Base-by-base conservation (phyloP, 192 early-diverging fungal genomes). In the Coemansia sp. region DNA sequence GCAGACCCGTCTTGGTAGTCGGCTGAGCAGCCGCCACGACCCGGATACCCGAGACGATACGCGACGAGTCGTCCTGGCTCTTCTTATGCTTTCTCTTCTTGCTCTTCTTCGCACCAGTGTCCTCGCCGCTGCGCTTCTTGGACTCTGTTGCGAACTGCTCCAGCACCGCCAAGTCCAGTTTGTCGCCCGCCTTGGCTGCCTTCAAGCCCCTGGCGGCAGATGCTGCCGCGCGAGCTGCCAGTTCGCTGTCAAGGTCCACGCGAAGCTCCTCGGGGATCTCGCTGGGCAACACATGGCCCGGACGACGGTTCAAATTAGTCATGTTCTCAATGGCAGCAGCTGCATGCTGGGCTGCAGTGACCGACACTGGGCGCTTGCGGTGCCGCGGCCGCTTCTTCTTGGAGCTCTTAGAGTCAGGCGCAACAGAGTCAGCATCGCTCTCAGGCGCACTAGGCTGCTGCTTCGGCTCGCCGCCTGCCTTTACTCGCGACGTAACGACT, bases 211-310 rank as follows among this genome's bases (percentile, higher is more conserved):
- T 44, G 32, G 67, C 47, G 2, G 49, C 11, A 10, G 33, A 19
- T 14, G 30, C 37, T 17, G 39, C 30, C 3, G 33, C 52, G 21
- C 23, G 33, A 16, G 58, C 67, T 13, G 46, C 59, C 14, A 59
- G 55, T 42, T 58, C 52, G 11, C 62, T 40, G 19, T 60, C 39
- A 28, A 58, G 32, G 26, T 69, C 72, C 57, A 77, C 66, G 49
- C 69, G 80, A 16, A 83, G 67, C 67, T 77, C 73, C 33, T 57
- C 64, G 37, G 80, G 80, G 35, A 83, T 75, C 46, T 69, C 73
- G 14, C 57, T 60, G 9, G 80, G 80, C 57, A 77, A 59, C 42
- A 39, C 23, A 28, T 61, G 42, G 10, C 55, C 65, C 1, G 57
- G 38, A 17, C 44, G 47, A 0, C 57, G 61, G n/a, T 59, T 63